Percentiles rank a stretch among this genome's conserved stretches.
These are phyloP conservation scores for Heterobasidion annosum DNA, from an alignment of 1,284 basidiomycete genomes.

Conservation along the genomic window DNA sequence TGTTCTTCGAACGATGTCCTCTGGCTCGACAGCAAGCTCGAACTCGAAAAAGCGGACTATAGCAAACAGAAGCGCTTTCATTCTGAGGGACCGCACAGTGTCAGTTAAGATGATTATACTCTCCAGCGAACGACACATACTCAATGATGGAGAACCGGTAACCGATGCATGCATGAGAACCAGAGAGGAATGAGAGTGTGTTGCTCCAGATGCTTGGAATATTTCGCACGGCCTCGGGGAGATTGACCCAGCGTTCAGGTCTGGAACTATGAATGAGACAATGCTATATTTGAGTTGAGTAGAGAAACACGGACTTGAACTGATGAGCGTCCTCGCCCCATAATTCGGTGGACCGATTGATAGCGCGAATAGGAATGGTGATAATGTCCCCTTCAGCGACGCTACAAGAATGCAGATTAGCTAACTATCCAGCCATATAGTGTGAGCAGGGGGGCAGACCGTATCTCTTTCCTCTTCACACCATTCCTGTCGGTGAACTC, in stretches of 20 bases:
- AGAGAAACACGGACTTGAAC: slow-evolving; percentile 29
- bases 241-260: slow-evolving; percentile 50
- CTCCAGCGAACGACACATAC: slow-evolving; percentile 21
- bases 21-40: slow-evolving; percentile 34
- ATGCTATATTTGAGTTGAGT: not conserved
- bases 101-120: too few species aligned
- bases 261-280: slow-evolving; percentile 15
- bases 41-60: slow-evolving; percentile 50
- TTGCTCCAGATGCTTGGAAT: slow-evolving; percentile 56
- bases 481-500: slow-evolving; percentile 24
- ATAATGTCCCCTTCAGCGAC: slow-evolving; percentile 35
- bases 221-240: slow-evolving; percentile 29
- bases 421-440: too few species aligned
- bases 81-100: slow-evolving; percentile 19
- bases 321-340: slow-evolving; percentile 50
- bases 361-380: slow-evolving; percentile 34
- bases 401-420: slow-evolving; percentile 13
- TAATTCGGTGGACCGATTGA: slow-evolving; percentile 36
- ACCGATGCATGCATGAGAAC: slow-evolving; percentile 56
- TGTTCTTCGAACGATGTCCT: slow-evolving; percentile 24
- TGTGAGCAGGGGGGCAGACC: slow-evolving; percentile 7
- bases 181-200: slow-evolving; percentile 51
- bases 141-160: slow-evolving; percentile 65
- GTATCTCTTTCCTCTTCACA: slow-evolving; percentile 16
- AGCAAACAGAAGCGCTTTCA: slow-evolving; percentile 47